Conservation (phyloP, 2,329 filamentous ascomycete species). For the Leptographium procerum region DNA sequence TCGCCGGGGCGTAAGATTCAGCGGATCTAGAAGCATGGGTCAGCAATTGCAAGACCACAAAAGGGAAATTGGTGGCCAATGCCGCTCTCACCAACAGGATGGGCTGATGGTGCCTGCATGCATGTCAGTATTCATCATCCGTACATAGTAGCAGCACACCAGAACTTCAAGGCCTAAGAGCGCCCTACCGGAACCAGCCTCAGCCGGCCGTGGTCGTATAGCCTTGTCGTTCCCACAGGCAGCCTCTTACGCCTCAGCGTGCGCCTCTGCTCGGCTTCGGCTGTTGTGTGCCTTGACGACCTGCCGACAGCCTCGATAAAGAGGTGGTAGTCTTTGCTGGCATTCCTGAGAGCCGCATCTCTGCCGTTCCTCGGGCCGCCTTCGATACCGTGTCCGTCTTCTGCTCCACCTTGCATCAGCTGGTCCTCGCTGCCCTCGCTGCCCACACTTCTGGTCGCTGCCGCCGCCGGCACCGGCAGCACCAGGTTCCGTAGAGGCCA, state of each 20-base stretch:
- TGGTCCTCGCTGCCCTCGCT: background rate
- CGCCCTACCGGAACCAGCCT: conserved; percentile 9
- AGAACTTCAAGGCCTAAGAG: no score
- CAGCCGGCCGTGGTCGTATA: conserved; percentile 9
- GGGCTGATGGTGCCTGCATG: conserved; percentile 6
- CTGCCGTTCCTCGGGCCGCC: no score
- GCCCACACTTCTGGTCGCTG: background rate
- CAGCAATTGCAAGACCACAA: background rate
- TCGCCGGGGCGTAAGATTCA: conserved; percentile 20
- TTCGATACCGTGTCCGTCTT: no score
- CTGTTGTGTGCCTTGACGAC: background rate
- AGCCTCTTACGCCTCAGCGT: background rate
- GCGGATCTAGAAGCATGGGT: conserved; percentile 12
- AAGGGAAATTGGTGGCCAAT: background rate
- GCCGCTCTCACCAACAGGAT: conserved; percentile 7
- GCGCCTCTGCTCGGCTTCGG: background rate
- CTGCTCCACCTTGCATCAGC: no score
- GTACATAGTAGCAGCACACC: no score
- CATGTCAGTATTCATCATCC: background rate
- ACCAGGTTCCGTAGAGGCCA: conserved; percentile 5
- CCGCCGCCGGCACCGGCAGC: background rate
- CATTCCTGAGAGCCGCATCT: background rate
- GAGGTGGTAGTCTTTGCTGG: conserved; percentile 7
- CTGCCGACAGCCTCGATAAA: conserved; percentile 9
- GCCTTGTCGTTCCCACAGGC: conserved; percentile 9